Evolutionary conservation across 805 yeast genomes (phyloP), one percentile per base, ranked within the genome.

Genomic region (Saccharomycopsis selenospora): DNA sequence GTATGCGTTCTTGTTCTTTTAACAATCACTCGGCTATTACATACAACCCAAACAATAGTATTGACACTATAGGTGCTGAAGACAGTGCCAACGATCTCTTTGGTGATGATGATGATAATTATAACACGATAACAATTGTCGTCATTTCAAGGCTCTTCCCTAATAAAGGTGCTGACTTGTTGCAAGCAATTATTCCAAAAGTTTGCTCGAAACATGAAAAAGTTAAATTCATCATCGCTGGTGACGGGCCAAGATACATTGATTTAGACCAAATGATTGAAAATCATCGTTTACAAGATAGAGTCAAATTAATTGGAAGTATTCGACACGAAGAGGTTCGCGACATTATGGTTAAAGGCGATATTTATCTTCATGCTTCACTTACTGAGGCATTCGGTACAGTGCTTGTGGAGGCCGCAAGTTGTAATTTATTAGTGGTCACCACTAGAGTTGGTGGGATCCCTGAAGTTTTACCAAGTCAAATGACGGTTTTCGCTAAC

Each of bases 311-410:
- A 13, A 71, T 88, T 28, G 99, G 99, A 1, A 80, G 89, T 11
- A 84, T 93, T 0, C 78, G 84, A 36, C 99, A 93, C 62, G 98
- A 93, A 61, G 82, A 85, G 56, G 99, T 93, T 6, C 70, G 98
- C 43, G 88, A 90, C 56, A 85, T 91, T 10, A 87, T 93, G 95
- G 80, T 89, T 4, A 77, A 80, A 54, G 99, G 99, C 17, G 95
- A 93, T 58, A 91, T 93, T 8, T 93, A 90, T 61, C 65, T 93
- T 25, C 98, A 93, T 64, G 90, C 99, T 0, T 82, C 96, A 0
- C 70, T 93, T 36, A 93, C 98, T 0, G 99, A 93, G 62, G 99
- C 98, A 0, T 93, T 93, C 66, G 99, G 99, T 2, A 93, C 99
- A 0, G 98, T 88, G 0, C 67, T 93, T 8, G 96, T 93, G 0